phyloP scores from a whole-genome alignment of 768 basidiomycete genomes.

The Lentinula sp. region DNA sequence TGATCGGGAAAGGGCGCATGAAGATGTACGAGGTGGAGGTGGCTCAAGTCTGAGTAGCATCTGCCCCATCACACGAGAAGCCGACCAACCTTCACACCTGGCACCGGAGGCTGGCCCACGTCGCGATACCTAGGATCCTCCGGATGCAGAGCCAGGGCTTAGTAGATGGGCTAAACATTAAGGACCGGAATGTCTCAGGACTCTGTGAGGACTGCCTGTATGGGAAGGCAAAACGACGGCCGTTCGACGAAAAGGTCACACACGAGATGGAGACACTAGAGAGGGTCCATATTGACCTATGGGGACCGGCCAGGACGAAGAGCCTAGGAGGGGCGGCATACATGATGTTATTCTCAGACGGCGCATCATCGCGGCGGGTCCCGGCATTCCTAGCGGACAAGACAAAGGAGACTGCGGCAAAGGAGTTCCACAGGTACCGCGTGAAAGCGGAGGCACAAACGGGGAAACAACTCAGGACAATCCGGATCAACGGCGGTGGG shows the following conservation, averaged over 20 bases:
- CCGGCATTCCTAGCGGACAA: not conserved
- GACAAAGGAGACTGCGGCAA: no score
- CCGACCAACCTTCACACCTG: not conserved
- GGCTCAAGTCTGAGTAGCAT: not conserved
- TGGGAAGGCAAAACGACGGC: not conserved
- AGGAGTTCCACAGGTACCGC: not conserved
- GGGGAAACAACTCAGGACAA: constrained; percentile 7
- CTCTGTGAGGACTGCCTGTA: not conserved
- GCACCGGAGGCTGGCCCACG: not conserved
- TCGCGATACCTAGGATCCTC: not conserved
- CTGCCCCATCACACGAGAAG: not conserved
- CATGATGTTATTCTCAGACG: not conserved
- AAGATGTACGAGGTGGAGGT: not conserved
- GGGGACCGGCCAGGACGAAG: not conserved
- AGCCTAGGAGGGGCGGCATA: not conserved
- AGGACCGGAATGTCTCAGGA: no score
- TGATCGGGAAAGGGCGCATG: not conserved
- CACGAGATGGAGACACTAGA: not conserved
- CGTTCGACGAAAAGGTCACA: not conserved
- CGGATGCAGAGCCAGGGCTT: not conserved
- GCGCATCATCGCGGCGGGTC: not conserved
- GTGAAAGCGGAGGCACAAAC: constrained; percentile 3
- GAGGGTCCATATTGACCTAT: not conserved
- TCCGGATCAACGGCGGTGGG: constrained; percentile 19
- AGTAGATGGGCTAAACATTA: not conserved